Conservation (phyloP, 495 filamentous ascomycete genomes). For the Staphylotrichum tortipilum region DNA sequence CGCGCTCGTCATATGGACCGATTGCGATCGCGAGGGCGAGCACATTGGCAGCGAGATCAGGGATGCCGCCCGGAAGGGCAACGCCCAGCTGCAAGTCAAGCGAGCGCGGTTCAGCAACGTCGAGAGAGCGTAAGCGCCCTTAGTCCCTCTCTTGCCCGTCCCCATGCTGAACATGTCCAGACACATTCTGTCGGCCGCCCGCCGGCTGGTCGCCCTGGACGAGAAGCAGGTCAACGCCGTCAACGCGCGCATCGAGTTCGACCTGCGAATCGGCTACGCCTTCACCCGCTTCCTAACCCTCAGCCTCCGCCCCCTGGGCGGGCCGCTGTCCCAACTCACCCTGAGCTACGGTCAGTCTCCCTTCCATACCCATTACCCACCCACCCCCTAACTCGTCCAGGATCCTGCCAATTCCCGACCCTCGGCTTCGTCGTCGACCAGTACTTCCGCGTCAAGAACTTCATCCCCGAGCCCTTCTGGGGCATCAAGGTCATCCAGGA, state of each 20-base stretch:
- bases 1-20: slow-evolving; percentile 91
- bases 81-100: slow-evolving; percentile 66
- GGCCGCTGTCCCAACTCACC: slow-evolving; percentile 49
- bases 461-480: slow-evolving; percentile 91
- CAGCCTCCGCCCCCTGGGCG: slow-evolving; percentile 58
- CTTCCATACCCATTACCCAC: not conserved
- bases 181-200: slow-evolving; percentile 81
- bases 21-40: slow-evolving; percentile 96
- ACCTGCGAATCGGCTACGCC: slow-evolving; percentile 80
- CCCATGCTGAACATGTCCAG: slow-evolving; percentile 26
- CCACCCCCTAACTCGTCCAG: slow-evolving; percentile 32
- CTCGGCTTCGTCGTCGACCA: slow-evolving; percentile 94
- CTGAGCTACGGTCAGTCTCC: slow-evolving; percentile 75
- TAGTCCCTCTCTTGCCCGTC: not conserved
- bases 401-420: slow-evolving; percentile 94
- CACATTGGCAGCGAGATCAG: slow-evolving; percentile 93
- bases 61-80: slow-evolving; percentile 65
- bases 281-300: slow-evolving; percentile 87
- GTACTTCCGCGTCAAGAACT: slow-evolving; percentile 86
- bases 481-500: slow-evolving; percentile 74
- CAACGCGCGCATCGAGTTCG: slow-evolving; percentile 80
- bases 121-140: slow-evolving; percentile 64
- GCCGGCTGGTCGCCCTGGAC: slow-evolving; percentile 66
- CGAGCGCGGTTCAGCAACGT: slow-evolving; percentile 92
- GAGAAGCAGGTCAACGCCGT: slow-evolving; percentile 84